Base-by-base conservation (phyloP, 164 flowering plant genomes). In the Piper longum region DNA sequence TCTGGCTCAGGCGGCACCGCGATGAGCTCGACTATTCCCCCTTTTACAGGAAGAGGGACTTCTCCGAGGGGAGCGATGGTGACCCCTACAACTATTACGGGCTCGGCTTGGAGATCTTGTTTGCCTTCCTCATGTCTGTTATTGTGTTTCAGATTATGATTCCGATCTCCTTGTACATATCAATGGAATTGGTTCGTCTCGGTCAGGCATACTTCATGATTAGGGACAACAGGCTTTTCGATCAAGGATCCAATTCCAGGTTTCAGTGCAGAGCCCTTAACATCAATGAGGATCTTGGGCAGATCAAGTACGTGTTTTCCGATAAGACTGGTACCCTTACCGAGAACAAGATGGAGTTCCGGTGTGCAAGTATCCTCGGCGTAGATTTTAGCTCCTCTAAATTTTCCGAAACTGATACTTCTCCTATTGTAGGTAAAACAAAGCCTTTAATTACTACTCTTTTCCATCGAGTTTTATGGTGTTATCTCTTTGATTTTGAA, bases 291-390 rank as follows among this genome's bases (percentile, higher is more conserved):
- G 99, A 95, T 78, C 77, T 95, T 61, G 99, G 99, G 57, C 99
- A 95, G 78, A 78, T 95, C 26, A 91, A 83, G 69, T 88, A 90
- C 69, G 79, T 95, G 1, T 95, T 95, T 71, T 95, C 99, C 0
- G 99, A 95, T 68, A 95, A 91, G 83, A 95, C 99, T 26, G 99
- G 99, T 43, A 95, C 99, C 0, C 79, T 95, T 16, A 95, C 99
- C 3, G 97, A 95, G 79, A 95, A 95, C 79, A 95, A 95, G 81
- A 95, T 95, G 99, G 97, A 88, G 66, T 95, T 95, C 74, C 95
- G 74, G 64, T 84, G 93, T 75, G 95, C 99, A 43, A 88, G 95
- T 75, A 83, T 95, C 55, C 68, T 77, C 64, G 99, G 97, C 43
- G 78, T 83, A 12, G 88, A 87, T 73, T 95, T 84, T 75, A 79